Evolutionary conservation across 1,139 yeast species (phyloP).

Genomic region (Geotrichum candidum): DNA sequence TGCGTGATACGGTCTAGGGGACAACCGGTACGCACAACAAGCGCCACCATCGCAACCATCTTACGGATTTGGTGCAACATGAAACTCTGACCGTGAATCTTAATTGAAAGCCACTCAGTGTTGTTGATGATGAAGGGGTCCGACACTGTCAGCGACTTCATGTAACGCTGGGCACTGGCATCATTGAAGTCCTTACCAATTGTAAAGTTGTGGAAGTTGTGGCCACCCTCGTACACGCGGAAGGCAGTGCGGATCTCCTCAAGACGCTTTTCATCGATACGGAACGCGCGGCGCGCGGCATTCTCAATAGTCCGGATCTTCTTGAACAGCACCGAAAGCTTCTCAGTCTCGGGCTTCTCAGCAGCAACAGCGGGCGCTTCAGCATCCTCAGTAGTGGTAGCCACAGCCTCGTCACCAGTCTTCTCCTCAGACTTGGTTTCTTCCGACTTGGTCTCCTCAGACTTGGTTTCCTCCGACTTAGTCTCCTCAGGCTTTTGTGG

Average conservation of each 20-base stretch:
- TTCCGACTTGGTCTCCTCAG: slow-evolving; percentile 18
- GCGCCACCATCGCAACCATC: slow-evolving; percentile 94
- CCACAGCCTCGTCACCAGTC: slow-evolving; percentile 6
- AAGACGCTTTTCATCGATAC: slow-evolving; percentile 58
- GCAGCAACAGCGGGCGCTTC: slow-evolving; percentile 9
- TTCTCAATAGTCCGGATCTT: slow-evolving; percentile 63
- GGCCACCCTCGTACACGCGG: slow-evolving; percentile 74
- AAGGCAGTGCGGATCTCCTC: slow-evolving; percentile 60
- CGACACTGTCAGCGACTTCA: slow-evolving; percentile 73
- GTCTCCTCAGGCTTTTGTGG: slow-evolving; percentile 28
- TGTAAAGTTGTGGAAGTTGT: slow-evolving; percentile 93
- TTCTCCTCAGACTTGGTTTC: slow-evolving; percentile 18
- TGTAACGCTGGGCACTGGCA: slow-evolving; percentile 74
- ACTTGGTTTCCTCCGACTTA: slow-evolving; percentile 18
- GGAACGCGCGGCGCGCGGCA: slow-evolving; percentile 58
- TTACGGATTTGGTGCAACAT: slow-evolving; percentile 98
- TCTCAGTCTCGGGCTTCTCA: slow-evolving; percentile 35
- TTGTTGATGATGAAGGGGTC: slow-evolving; percentile 90
- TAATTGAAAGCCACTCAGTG: slow-evolving; percentile 94
- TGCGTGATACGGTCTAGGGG: slow-evolving; percentile 71
- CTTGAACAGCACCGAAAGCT: slow-evolving; percentile 40
- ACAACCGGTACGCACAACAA: slow-evolving; percentile 79
- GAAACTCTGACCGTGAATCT: slow-evolving; percentile 96
- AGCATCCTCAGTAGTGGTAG: slow-evolving; percentile 28
- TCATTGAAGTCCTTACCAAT: slow-evolving; percentile 83